Conservation (phyloP, 2,329 filamentous ascomycete genomes). For the Colletotrichum spaethianum region DNA sequence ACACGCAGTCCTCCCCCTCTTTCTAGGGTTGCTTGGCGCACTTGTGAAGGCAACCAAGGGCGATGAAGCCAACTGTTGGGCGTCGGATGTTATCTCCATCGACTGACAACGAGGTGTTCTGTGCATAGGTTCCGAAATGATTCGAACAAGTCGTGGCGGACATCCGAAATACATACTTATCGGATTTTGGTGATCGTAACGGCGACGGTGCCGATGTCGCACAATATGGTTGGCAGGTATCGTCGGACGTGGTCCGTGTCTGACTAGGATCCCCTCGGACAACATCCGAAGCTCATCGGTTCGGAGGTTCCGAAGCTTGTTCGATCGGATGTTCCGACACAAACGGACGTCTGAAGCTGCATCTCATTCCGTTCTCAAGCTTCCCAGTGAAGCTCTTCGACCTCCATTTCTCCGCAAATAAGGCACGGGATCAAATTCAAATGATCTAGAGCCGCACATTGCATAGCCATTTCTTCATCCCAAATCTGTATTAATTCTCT, state of each 20-base stretch:
- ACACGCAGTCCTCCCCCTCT: constrained; percentile 60
- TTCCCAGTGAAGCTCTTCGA: neutral
- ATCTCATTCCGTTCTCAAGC: neutral
- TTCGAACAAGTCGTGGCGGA: constrained; percentile 6
- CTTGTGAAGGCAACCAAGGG: neutral
- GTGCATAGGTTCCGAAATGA: neutral
- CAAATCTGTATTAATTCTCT: neutral
- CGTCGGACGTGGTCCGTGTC: constrained; percentile 4
- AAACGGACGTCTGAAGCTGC: too few species aligned
- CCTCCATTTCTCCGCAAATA: too few species aligned
- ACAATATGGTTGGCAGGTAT: neutral
- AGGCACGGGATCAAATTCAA: neutral
- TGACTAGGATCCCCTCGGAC: neutral
- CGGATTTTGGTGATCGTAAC: neutral
- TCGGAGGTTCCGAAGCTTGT: constrained; percentile 17
- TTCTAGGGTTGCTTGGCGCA: constrained; percentile 54
- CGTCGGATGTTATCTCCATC: constrained; percentile 16
- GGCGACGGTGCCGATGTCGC: constrained; percentile 8
- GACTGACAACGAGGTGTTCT: neutral
- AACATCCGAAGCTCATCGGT: neutral
- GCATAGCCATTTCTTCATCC: fast-evolving
- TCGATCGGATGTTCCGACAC: too few species aligned
- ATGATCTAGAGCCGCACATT: neutral
- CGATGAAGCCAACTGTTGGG: constrained; percentile 15
- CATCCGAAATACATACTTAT: constrained; percentile 34